Base-by-base conservation (phyloP, 805 yeast genomes). In the Ogataea philodendri region DNA sequence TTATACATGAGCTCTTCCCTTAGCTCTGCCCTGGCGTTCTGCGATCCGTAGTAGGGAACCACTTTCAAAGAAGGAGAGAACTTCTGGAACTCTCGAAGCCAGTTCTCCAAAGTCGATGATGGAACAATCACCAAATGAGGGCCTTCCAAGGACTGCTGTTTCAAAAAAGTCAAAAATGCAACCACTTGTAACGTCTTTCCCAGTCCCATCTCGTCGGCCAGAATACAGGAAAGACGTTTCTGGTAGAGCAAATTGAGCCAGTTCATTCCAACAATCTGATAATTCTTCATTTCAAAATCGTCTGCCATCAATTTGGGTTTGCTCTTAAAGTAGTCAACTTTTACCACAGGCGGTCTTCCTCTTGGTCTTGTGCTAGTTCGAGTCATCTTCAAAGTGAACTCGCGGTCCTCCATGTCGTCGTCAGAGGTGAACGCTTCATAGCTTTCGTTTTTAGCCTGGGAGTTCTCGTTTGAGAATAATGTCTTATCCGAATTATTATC, bases 161-260 rank as follows among this genome's bases (percentile, higher is more conserved):
- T 86, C 52, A 93, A 69, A 54, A 83, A 80, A 1, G 97, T 88
- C 55, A 93, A 65, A 55, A 93, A 93, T 6, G 97, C 74, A 62
- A 93, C 90, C 20, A 93, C 96, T 63, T 93, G 97, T 57, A 95
- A 84, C 0, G 98, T 93, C 57, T 93, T 93, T 41, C 99, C 99
- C 31, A 93, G 68, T 5, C 95, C 99, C 99, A 93, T 93, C 59
- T 93, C 99, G 64, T 93, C 99, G 0, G 98, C 99, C 31, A 93
- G 67, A 38, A 93, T 93, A 63, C 98, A 89, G 5, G 96, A 87
- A 38, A 93, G 68, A 11, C 78, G 72, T 54, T 83, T 78, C 40
- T 76, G 77, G 58, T 90, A 93, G 19, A 93, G 67, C 36, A 90
- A 60, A 44, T 80, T 72, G 36, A 93, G 67, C 99, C 99, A 93